A percentile compares a stretch with the other conserved stretches of the same genome.
phyloP scores from a whole-genome alignment of 345 rosid genomes.

The Psidium guajava region DNA sequence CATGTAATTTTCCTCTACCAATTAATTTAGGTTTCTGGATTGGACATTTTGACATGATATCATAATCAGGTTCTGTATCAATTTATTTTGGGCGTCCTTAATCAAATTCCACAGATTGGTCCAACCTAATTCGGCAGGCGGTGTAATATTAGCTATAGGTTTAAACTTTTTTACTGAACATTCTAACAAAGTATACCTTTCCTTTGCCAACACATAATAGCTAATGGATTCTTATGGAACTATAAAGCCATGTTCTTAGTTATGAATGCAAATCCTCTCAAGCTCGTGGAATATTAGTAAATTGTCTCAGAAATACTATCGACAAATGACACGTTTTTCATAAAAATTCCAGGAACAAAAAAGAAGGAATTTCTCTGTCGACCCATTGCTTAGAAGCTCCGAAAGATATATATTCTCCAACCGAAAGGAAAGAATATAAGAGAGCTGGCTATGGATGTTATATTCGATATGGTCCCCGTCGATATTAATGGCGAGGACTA shows the following conservation, averaged over 20 bases:
- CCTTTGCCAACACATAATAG: not conserved
- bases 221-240: not conserved
- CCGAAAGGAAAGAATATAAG: not conserved
- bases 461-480: not conserved
- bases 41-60: not conserved
- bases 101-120: not conserved
- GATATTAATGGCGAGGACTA: not conserved
- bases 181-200: not conserved
- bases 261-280: not conserved
- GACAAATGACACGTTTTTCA: not conserved
- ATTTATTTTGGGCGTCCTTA: rapidly evolving
- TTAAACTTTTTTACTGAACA: not conserved
- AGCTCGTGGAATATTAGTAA: not conserved
- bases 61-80: rapidly evolving
- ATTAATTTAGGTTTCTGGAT: not conserved
- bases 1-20: not conserved
- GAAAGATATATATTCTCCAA: not conserved
- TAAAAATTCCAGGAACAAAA: not conserved
- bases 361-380: not conserved
- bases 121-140: too few species aligned
- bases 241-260: not conserved
- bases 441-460: not conserved
- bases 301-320: not conserved
- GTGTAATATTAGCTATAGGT: not conserved
- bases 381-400: not conserved